Evolutionary conservation across 768 basidiomycete species (phyloP).

Genomic region (Suillus placidus): DNA sequence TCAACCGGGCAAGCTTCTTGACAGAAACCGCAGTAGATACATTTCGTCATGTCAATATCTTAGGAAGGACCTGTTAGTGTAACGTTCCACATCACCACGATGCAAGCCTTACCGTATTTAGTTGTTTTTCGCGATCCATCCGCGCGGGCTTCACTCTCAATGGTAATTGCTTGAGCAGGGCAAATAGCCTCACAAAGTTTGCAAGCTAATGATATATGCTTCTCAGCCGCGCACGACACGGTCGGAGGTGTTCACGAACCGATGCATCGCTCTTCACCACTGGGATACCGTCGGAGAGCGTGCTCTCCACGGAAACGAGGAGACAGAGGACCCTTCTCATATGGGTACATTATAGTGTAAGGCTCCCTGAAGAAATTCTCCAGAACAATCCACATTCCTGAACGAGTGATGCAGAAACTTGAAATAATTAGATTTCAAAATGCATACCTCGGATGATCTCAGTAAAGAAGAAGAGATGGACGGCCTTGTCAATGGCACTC

Average conservation of each 20-base stretch:
- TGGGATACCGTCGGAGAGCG: constrained; percentile 93
- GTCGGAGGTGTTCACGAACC: constrained; percentile 55
- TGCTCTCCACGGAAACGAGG: constrained; percentile 99
- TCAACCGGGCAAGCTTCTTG: constrained; percentile 99
- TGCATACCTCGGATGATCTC: constrained; percentile 90
- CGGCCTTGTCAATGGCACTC: constrained; percentile 93
- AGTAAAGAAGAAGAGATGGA: constrained; percentile 97
- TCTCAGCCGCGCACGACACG: constrained; percentile 11
- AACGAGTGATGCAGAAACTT: constrained; percentile 17
- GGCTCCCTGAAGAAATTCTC: constrained; percentile 93
- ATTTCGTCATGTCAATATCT: constrained; percentile 99
- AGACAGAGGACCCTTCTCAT: constrained; percentile 96
- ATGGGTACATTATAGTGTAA: constrained; percentile 98
- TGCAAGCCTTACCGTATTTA: constrained; percentile 75
- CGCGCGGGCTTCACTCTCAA: constrained; percentile 94
- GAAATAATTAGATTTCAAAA: not conserved
- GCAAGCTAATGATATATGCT: constrained; percentile 63
- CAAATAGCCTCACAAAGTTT: constrained; percentile 99
- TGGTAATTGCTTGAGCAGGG: constrained; percentile 98
- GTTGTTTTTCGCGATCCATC: constrained; percentile 97
- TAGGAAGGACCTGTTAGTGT: constrained; percentile 11
- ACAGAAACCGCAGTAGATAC: constrained; percentile 99
- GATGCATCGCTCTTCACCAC: constrained; percentile 98
- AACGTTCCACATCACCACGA: constrained; percentile 15
- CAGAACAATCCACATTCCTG: constrained; percentile 97